A percentile compares a stretch with the other conserved stretches of the same genome.
These are phyloP conservation scores for Irpex sp. DNA, from an alignment of 1,284 basidiomycete genomes.

Conservation along the genomic window DNA sequence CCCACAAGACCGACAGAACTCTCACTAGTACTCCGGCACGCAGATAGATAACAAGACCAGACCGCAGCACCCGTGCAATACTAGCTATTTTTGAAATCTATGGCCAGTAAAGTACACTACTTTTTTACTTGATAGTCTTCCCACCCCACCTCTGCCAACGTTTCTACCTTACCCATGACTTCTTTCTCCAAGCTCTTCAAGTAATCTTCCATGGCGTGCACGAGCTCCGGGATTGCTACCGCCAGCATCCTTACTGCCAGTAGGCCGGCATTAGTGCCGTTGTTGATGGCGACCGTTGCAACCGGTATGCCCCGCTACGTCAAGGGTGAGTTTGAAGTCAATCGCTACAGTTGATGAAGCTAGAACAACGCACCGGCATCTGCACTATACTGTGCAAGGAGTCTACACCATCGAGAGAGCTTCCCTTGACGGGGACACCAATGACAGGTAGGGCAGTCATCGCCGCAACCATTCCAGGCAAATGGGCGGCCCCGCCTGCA, in stretches of 20 bases:
- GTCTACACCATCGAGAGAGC: constrained; percentile 92
- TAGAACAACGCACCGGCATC: constrained; percentile 79
- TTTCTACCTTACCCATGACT: constrained; percentile 82
- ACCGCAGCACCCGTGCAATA: not conserved
- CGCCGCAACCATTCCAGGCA: constrained; percentile 97
- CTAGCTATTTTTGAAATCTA: not conserved
- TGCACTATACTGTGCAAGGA: constrained; percentile 97
- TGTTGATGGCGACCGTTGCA: constrained; percentile 97
- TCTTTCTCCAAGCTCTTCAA: constrained; percentile 75
- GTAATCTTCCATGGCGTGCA: constrained; percentile 74
- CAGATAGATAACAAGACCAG: not conserved
- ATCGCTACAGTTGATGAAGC: not conserved
- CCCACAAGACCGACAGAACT: not conserved
- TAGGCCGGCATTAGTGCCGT: constrained; percentile 90
- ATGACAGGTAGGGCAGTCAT: constrained; percentile 93
- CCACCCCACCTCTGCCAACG: constrained; percentile 81
- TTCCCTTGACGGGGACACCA: constrained; percentile 96
- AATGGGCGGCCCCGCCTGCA: constrained; percentile 94
- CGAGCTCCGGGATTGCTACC: constrained; percentile 65
- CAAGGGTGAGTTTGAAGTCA: constrained; percentile 9
- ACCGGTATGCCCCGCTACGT: constrained; percentile 90
- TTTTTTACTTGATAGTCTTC: constrained; percentile 65
- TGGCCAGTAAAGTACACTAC: constrained; percentile 10
- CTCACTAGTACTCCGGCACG: not conserved
- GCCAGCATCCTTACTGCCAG: constrained; percentile 89